phyloP scores from a whole-genome alignment of 306 rosid species.

The Abrus precatorius region DNA sequence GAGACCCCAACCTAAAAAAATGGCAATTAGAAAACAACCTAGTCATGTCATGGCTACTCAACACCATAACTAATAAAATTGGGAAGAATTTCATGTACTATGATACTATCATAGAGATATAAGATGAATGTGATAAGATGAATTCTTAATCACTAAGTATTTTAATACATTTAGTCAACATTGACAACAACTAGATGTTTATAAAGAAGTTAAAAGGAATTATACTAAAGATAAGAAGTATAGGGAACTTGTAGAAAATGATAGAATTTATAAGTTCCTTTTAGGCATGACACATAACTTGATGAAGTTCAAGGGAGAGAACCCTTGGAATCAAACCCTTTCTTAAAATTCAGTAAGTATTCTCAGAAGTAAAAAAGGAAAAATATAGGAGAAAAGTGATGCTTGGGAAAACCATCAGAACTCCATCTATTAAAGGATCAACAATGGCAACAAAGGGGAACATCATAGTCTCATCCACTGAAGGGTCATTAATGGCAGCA shows the following conservation, averaged over 20 bases:
- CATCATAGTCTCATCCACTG: not conserved
- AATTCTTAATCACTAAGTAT: not conserved
- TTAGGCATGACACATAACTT: not conserved
- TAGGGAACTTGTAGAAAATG: not conserved
- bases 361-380: too few species aligned
- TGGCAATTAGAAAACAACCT: not conserved
- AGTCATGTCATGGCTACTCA: not conserved
- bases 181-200: not conserved
- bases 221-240: not conserved
- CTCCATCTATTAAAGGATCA: too few species aligned
- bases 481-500: not conserved
- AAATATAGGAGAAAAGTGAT: too few species aligned
- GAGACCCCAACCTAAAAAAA: too few species aligned
- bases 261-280: not conserved
- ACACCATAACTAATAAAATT: not conserved
- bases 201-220: not conserved
- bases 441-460: too few species aligned
- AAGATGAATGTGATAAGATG: not conserved
- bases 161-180: not conserved
- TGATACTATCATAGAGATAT: not conserved
- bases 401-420: too few species aligned
- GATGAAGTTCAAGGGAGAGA: not conserved
- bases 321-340: too few species aligned
- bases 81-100: not conserved
- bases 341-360: too few species aligned